Evolutionary conservation across 2,329 filamentous ascomycete species (phyloP).

Genomic region (Hypomyces rosellus): DNA sequence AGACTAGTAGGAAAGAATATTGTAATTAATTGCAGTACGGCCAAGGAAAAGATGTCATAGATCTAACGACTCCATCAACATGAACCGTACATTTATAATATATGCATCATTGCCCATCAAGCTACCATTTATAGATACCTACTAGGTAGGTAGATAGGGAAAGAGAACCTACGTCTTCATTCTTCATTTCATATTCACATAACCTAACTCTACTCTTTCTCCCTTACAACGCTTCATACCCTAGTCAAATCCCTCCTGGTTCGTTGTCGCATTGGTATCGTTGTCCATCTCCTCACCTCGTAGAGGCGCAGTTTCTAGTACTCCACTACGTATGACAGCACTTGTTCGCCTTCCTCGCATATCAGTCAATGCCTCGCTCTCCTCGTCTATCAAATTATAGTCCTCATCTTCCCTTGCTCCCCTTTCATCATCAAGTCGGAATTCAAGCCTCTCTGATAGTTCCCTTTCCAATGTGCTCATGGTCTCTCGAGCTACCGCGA

Average conservation of each 20-base stretch:
- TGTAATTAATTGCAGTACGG: too few species aligned
- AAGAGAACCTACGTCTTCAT: neutral
- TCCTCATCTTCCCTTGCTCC: conserved; percentile 32
- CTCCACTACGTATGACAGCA: conserved; percentile 38
- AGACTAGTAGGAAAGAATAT: too few species aligned
- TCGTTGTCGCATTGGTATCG: conserved; percentile 17
- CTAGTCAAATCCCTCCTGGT: conserved; percentile 38
- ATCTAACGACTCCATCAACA: neutral
- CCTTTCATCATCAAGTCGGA: conserved; percentile 23
- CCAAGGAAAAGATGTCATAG: neutral
- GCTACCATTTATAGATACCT: too few species aligned
- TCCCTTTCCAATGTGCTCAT: conserved; percentile 45
- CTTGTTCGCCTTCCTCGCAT: conserved; percentile 50
- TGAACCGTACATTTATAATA: too few species aligned
- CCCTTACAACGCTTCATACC: too few species aligned
- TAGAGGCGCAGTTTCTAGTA: conserved; percentile 47
- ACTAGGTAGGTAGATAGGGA: too few species aligned
- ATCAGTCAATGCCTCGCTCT: conserved; percentile 50
- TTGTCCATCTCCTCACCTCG: conserved; percentile 20
- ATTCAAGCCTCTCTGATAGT: conserved; percentile 41
- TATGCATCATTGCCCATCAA: too few species aligned
- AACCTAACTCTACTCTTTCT: neutral
- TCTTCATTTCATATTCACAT: neutral
- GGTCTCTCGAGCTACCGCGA: conserved; percentile 44
- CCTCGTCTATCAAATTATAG: conserved; percentile 42